phyloP scores from a whole-genome alignment of 208 protist genomes.

The Wallacemonas sp. region DNA sequence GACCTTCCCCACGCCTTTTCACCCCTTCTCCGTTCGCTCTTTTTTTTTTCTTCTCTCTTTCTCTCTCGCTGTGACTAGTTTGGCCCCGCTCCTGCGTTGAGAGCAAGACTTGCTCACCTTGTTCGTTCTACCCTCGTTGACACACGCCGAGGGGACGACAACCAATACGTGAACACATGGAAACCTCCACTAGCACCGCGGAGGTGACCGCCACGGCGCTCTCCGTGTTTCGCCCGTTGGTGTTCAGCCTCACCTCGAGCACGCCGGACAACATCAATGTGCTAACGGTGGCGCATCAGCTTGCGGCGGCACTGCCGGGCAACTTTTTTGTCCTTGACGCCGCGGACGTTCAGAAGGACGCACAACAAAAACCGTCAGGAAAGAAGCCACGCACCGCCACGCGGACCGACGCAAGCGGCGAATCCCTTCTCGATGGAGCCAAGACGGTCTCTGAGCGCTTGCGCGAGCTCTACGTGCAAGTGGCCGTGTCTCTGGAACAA shows the following conservation, averaged over 20 bases:
- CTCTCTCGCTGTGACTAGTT: constrained; percentile 13
- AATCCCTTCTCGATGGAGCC: neutral
- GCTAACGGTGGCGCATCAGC: constrained; percentile 18
- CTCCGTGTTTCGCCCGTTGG: constrained; percentile 32
- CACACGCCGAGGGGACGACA: too few species aligned
- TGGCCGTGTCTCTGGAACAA: constrained; percentile 45
- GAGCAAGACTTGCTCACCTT: constrained; percentile 13
- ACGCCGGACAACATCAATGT: constrained; percentile 35
- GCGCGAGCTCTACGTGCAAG: constrained; percentile 41
- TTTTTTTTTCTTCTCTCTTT: constrained; percentile 19
- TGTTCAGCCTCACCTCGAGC: constrained; percentile 34
- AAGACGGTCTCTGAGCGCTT: constrained; percentile 14
- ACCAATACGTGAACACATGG: too few species aligned
- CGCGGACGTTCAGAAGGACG: neutral
- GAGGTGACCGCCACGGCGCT: constrained; percentile 24
- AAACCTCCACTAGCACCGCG: neutral
- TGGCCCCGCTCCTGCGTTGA: constrained; percentile 13
- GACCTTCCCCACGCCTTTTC: too few species aligned
- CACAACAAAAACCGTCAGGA: neutral
- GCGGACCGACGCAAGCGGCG: constrained; percentile 1
- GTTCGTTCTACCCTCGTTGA: constrained; percentile 15
- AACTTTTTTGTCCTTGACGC: constrained; percentile 32
- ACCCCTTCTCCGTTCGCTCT: too few species aligned
- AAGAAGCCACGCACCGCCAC: constrained; percentile 1
- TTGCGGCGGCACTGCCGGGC: constrained; percentile 7